Percentiles rank a stretch among this genome's conserved stretches.
Evolutionary conservation across 768 basidiomycete genomes (phyloP).

Genomic region (Suillus lakei): DNA sequence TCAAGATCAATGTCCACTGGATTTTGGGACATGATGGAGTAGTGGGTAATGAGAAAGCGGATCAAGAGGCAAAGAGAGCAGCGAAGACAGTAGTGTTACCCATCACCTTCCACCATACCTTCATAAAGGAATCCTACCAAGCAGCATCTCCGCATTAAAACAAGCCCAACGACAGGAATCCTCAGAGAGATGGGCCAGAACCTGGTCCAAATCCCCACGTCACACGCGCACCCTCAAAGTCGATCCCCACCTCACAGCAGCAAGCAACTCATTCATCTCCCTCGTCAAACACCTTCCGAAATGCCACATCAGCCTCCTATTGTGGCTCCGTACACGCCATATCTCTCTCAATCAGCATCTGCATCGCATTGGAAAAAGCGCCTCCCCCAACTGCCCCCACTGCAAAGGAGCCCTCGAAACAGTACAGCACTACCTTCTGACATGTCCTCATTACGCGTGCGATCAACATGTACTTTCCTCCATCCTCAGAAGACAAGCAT

Average conservation of each 20-base stretch:
- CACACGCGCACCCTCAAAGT: not conserved
- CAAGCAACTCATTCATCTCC: constrained; percentile 13
- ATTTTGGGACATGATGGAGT: constrained; percentile 8
- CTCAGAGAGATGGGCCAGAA: not conserved
- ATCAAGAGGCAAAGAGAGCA: constrained; percentile 26
- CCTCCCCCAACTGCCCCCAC: constrained; percentile 29
- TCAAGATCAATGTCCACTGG: constrained; percentile 1
- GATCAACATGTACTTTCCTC: not conserved
- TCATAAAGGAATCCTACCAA: not conserved
- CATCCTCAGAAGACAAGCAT: not conserved
- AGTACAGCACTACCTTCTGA: constrained; percentile 32
- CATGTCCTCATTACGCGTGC: constrained; percentile 26
- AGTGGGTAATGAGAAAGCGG: constrained; percentile 26
- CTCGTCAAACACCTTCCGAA: constrained; percentile 7
- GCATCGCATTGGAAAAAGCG: constrained; percentile 24
- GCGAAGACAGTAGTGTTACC: not conserved
- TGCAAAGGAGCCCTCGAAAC: constrained; percentile 32
- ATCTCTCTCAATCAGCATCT: constrained; percentile 36
- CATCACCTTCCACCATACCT: not conserved
- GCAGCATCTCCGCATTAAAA: not conserved
- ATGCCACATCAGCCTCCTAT: constrained; percentile 25
- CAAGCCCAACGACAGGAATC: not conserved
- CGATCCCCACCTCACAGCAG: not conserved
- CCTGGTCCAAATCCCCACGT: constrained; percentile 6
- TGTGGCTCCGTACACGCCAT: constrained; percentile 39